phyloP scores from a whole-genome alignment of 768 basidiomycete genomes.

The Rhodotorula toruloides region DNA sequence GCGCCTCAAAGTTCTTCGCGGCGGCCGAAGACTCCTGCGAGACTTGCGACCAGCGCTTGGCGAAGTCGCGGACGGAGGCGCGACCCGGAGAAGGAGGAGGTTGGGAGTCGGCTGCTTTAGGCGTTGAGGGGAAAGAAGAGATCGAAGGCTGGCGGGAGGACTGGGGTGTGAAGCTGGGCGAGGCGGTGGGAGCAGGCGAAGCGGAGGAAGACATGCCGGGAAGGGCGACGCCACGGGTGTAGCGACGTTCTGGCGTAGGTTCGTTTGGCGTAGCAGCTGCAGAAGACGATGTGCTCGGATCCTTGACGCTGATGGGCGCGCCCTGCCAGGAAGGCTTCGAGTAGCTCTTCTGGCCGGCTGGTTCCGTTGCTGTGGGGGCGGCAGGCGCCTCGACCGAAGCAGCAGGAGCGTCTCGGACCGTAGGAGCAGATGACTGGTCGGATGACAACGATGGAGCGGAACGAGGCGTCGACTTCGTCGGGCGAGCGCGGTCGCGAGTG shows the following conservation, averaged over 20 bases:
- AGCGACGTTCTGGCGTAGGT: background rate
- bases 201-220: conserved; percentile 20
- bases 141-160: background rate
- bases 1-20: conserved; percentile 15
- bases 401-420: background rate
- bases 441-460: background rate
- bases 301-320: conserved; percentile 16
- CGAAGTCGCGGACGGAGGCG: conserved; percentile 8
- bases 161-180: background rate
- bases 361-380: background rate
- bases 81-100: background rate
- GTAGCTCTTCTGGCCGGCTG: background rate
- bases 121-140: background rate
- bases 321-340: conserved; percentile 19
- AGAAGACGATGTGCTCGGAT: background rate
- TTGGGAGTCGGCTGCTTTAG: background rate
- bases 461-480: conserved; percentile 18
- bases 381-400: background rate
- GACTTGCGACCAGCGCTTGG: conserved; percentile 21
- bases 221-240: conserved; percentile 30
- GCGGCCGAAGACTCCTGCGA: conserved; percentile 1
- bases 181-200: background rate
- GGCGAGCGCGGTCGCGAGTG: conserved; percentile 9
- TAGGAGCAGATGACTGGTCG: background rate
- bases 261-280: background rate